A percentile compares a stretch with the other conserved stretches of the same genome.
Evolutionary conservation across 2,329 filamentous ascomycete species (phyloP).

Genomic region (Periconia sp.): DNA sequence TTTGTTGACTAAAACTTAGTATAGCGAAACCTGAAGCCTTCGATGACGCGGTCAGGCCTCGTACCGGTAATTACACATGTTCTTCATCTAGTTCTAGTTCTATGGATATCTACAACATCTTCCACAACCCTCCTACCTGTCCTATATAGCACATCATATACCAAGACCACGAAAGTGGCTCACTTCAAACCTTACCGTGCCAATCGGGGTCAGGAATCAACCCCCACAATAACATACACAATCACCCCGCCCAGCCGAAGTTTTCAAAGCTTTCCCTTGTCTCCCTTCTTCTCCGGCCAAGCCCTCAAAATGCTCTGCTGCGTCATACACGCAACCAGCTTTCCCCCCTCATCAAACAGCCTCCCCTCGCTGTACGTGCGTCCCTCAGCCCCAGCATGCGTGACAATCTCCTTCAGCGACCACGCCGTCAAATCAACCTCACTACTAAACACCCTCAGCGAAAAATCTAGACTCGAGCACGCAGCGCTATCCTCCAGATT

Average conservation of each 20-base stretch:
- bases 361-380: constrained; percentile 54
- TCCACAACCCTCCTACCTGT: too few species aligned
- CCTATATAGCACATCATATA: too few species aligned
- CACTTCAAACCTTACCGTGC: too few species aligned
- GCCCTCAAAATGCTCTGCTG: constrained; percentile 52
- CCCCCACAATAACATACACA: too few species aligned
- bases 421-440: constrained; percentile 51
- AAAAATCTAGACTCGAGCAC: constrained; percentile 58
- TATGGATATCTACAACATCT: too few species aligned
- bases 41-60: too few species aligned
- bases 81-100: too few species aligned
- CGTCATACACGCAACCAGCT: constrained; percentile 55
- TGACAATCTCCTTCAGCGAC: constrained; percentile 52
- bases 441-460: constrained; percentile 52
- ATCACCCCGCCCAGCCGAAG: not conserved
- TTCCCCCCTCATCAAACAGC: constrained; percentile 54
- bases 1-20: too few species aligned
- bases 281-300: constrained; percentile 6
- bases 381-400: constrained; percentile 47
- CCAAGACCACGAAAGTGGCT: too few species aligned
- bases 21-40: too few species aligned
- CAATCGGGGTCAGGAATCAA: too few species aligned
- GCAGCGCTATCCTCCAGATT: constrained; percentile 54
- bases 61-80: too few species aligned
- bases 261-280: constrained; percentile 21